Base-by-base conservation (phyloP, 768 basidiomycete species). In the Lepiota venenata region DNA sequence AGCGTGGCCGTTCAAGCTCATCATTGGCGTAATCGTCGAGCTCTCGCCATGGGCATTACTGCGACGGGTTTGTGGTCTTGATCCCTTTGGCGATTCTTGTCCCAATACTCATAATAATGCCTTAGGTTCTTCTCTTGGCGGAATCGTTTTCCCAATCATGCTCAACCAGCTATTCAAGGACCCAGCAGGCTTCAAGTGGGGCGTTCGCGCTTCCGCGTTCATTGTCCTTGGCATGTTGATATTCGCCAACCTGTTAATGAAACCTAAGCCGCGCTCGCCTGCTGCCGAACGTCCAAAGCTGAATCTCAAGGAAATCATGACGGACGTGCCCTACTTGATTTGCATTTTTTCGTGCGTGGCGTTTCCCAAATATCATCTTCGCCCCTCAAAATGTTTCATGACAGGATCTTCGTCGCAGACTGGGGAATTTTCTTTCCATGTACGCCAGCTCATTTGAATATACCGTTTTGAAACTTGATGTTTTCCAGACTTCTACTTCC, bases 161-260 rank as follows among this genome's bases (percentile, higher is more conserved):
- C n/a, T n/a, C n/a, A n/a, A n/a, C n/a, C n/a, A n/a, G 36, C 69
- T 75, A 27, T 64, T 71, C 52, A 63, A 68, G 44, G 64, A 64
- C 7, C 57, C 43, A 2, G 66, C 72, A 21, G 77, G 80, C 1
- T 83, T 82, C 51, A 71, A 69, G 22, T 71, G 67, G 40, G 75
- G 75, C n/a, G 75, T 78, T n/a, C 72, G 80, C 5, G 69, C 66
- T 12, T 72, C 69, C 50, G 76, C 74, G 0, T 71, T 60, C 44
- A 58, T 81, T 41, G 59, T 71, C 35, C 65, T 67, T 11, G 76
- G 64, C 1, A 53, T 74, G 20, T 63, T 81, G 43, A 36, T 72
- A 27, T 55, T 74, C 39, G 75, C 73, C 1, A 69, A 72, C 58
- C 12, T 73, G 8, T 58, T 72, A 32, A 72, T 77, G 66, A 47